Conservation (phyloP, 2,329 filamentous ascomycete species). For the Zymoseptoria ardabiliae region DNA sequence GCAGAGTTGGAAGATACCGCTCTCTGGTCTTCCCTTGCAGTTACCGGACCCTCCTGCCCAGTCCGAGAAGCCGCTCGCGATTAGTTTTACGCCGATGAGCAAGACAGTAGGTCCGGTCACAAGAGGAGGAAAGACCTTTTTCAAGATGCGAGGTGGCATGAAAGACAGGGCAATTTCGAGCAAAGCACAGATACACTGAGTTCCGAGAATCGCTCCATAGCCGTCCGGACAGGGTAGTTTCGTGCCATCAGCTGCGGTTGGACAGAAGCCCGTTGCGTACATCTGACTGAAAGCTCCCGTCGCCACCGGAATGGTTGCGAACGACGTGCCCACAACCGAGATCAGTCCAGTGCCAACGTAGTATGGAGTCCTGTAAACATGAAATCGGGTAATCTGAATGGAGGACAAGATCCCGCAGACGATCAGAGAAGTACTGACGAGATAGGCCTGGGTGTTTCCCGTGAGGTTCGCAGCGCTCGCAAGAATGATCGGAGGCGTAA, state of each 20-base stretch:
- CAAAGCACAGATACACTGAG: slow-evolving; percentile 41
- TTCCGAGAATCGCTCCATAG: slow-evolving; percentile 69
- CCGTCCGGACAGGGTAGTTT: slow-evolving; percentile 66
- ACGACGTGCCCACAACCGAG: slow-evolving; percentile 72
- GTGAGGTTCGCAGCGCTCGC: slow-evolving; percentile 58
- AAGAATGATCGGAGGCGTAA: slow-evolving; percentile 72
- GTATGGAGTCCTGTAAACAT: slow-evolving; percentile 64
- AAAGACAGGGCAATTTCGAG: slow-evolving; percentile 70
- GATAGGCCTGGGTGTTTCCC: slow-evolving; percentile 59
- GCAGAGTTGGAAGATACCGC: slow-evolving; percentile 56
- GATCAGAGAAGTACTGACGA: slow-evolving; percentile 67
- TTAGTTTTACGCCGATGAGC: slow-evolving; percentile 66
- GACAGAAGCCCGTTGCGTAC: slow-evolving; percentile 66
- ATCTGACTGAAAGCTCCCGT: slow-evolving; percentile 66
- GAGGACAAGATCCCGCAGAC: slow-evolving; percentile 68
- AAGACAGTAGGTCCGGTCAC: slow-evolving; percentile 62
- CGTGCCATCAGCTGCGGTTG: slow-evolving; percentile 53
- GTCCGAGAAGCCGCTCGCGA: slow-evolving; percentile 63
- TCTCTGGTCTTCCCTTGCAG: slow-evolving; percentile 38
- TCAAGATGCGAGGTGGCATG: slow-evolving; percentile 54
- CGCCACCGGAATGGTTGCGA: slow-evolving; percentile 67
- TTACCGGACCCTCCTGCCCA: slow-evolving; percentile 70
- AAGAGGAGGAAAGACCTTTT: slow-evolving; percentile 71
- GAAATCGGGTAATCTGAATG: slow-evolving; percentile 71
- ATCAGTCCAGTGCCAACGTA: slow-evolving; percentile 73